phyloP scores from a whole-genome alignment of 371 early-diverging fungal species.

The Dinochytrium kinnereticum region DNA sequence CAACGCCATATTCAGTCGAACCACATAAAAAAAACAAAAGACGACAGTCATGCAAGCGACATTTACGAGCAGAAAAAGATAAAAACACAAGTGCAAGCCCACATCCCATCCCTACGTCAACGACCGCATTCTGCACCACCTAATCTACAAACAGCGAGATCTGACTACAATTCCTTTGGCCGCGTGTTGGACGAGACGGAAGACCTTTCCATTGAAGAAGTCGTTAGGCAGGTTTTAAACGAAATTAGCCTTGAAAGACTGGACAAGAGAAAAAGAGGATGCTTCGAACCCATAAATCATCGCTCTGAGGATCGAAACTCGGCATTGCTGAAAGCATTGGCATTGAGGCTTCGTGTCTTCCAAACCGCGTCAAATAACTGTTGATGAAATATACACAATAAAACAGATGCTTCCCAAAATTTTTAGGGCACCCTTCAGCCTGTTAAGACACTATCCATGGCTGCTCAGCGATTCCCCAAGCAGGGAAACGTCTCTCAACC shows the following conservation, averaged over 20 bases:
- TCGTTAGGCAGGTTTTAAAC: neutral
- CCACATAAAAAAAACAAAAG: too few species aligned
- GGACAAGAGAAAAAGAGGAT: neutral
- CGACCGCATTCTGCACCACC: too few species aligned
- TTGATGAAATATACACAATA: neutral
- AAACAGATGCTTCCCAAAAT: neutral
- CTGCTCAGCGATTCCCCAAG: neutral
- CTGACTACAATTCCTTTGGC: neutral
- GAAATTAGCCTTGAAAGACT: neutral
- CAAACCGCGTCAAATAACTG: neutral
- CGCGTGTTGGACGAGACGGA: neutral
- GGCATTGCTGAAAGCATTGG: neutral
- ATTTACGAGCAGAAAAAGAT: too few species aligned
- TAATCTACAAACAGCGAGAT: neutral
- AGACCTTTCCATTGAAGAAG: neutral
- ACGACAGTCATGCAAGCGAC: too few species aligned
- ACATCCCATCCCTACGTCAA: too few species aligned
- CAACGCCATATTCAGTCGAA: neutral
- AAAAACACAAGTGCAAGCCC: too few species aligned
- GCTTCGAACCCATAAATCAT: neutral
- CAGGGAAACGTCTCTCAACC: neutral
- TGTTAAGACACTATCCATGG: neutral
- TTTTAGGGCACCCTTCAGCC: neutral
- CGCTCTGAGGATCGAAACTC: neutral
- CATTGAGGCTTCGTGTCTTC: neutral